Base-by-base conservation (phyloP, 1,284 basidiomycete species). In the Ganoderma leucocontextum region DNA sequence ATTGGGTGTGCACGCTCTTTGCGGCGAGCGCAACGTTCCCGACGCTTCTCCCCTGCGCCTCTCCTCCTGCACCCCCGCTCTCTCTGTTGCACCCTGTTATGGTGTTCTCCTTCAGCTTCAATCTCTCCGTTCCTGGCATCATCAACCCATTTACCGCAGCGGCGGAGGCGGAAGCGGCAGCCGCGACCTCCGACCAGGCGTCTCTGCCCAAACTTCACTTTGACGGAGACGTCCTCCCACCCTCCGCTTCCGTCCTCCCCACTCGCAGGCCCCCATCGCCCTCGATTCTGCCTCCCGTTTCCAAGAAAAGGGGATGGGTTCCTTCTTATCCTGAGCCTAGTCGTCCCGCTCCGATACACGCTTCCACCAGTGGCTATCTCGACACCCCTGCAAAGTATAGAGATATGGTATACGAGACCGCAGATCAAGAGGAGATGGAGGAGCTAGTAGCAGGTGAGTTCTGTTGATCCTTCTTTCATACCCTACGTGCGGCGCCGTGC, bases 261-360 rank as follows among this genome's bases (percentile, higher is more conserved):
- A 41, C 12, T 25, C 75, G 74, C 60, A 76, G 75, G 41, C 73
- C 73, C 9, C 76, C 75, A 19, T 77, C 78, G 33, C 76, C 76
- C 59, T 76, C 72, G 57, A 73, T 77, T 22, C 65, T 73, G 22
- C 72, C 76, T 38, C 85, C 84, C 17, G 74, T 83, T 59, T 82
- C 85, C 22, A 81, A 85, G 64, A 93, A 93, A 78, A 82, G 91
- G 76, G 89, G 89, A 62, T 93, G 91, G 91, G 87, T 87, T 57
- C 90, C 91, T 7, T 82, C 88, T 0, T 82, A 82, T 64, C 81
- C 85, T 64, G 88, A 88, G 70, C 84, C 85, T 4, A 88, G 86
- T 73, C 80, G 77, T 69, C 85, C 89, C 2, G 77, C 85, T 39
- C 81, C 88, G 33, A 85, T 83, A 6, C 78, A 85, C 3, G 78